Conservation (phyloP, 805 yeast species). For the Brettanomyces anomalus region DNA sequence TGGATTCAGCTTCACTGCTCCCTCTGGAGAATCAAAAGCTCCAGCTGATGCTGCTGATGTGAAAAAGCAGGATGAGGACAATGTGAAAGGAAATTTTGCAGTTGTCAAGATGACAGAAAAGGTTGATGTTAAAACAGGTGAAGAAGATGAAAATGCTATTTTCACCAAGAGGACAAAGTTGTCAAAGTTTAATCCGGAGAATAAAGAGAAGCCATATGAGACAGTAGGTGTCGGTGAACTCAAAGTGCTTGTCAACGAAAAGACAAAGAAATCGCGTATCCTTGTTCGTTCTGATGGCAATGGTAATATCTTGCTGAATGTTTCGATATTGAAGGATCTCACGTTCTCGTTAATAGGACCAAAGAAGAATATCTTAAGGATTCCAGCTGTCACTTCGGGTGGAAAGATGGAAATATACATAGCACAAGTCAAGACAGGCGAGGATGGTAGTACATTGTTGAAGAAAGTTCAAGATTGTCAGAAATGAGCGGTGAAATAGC, state of each 20-base stretch:
- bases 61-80: slow-evolving; percentile 31
- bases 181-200: slow-evolving; percentile 46
- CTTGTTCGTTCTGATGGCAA: slow-evolving; percentile 86
- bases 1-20: slow-evolving; percentile 18
- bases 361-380: slow-evolving; percentile 54
- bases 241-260: slow-evolving; percentile 56
- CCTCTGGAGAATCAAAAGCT: slow-evolving; percentile 5
- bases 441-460: slow-evolving; percentile 50
- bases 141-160: slow-evolving; percentile 63
- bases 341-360: slow-evolving; percentile 49
- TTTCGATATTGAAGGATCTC: slow-evolving; percentile 47
- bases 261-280: slow-evolving; percentile 56
- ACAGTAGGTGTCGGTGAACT: slow-evolving; percentile 76
- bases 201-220: slow-evolving; percentile 41
- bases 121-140: slow-evolving; percentile 64
- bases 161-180: slow-evolving; percentile 67
- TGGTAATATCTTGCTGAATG: slow-evolving; percentile 67
- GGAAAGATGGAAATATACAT: slow-evolving; percentile 60
- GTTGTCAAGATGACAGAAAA: slow-evolving; percentile 38
- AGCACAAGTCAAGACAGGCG: slow-evolving; percentile 67
- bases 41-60: slow-evolving; percentile 4
- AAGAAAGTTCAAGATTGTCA: slow-evolving; percentile 20
- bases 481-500: background rate
- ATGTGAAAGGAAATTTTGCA: slow-evolving; percentile 40
- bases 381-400: slow-evolving; percentile 52